Conservation (phyloP, 306 rosid genomes). For the Purshia tridentata region DNA sequence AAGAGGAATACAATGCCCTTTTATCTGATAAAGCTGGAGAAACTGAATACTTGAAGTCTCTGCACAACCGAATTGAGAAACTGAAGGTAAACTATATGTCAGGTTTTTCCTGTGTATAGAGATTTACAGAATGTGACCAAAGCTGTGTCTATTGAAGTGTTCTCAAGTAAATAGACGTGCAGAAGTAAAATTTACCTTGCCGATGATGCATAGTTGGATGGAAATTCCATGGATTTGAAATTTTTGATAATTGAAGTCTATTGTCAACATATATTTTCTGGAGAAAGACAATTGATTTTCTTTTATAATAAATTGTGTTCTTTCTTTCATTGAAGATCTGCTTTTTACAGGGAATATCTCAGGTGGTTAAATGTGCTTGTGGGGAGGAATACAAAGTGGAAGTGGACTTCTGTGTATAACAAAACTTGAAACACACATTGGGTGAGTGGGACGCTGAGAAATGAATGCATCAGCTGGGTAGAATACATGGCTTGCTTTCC, state of each 20-base stretch:
- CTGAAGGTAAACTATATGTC: slow-evolving; percentile 52
- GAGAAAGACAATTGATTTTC: not conserved
- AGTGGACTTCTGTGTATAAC: slow-evolving; percentile 32
- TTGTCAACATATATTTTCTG: not conserved
- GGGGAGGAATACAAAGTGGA: slow-evolving; percentile 68
- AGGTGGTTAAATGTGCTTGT: slow-evolving; percentile 69
- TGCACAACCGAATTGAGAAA: slow-evolving; percentile 59
- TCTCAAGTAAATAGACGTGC: not conserved
- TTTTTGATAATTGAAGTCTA: slow-evolving; percentile 19
- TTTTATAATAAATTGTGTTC: slow-evolving; percentile 2
- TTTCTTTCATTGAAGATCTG: slow-evolving; percentile 29
- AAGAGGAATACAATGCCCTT: slow-evolving; percentile 68
- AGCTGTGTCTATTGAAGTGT: not conserved
- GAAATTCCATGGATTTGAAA: slow-evolving; percentile 12
- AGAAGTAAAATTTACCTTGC: slow-evolving; percentile 1
- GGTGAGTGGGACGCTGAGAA: slow-evolving; percentile 6
- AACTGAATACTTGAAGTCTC: slow-evolving; percentile 64
- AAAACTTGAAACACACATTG: slow-evolving; percentile 19
- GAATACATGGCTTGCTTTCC: slow-evolving; percentile 17
- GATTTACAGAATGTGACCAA: not conserved
- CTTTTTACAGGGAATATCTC: slow-evolving; percentile 60
- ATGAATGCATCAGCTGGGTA: slow-evolving; percentile 10
- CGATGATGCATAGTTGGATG: not conserved
- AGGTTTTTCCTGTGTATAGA: slow-evolving; percentile 1
- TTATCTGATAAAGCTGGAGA: slow-evolving; percentile 67